Percentiles rank a stretch among this genome's conserved stretches.
These are phyloP conservation scores for Colletotrichum sp. DNA, from an alignment of 2,329 filamentous ascomycete genomes.

Conservation along the genomic window DNA sequence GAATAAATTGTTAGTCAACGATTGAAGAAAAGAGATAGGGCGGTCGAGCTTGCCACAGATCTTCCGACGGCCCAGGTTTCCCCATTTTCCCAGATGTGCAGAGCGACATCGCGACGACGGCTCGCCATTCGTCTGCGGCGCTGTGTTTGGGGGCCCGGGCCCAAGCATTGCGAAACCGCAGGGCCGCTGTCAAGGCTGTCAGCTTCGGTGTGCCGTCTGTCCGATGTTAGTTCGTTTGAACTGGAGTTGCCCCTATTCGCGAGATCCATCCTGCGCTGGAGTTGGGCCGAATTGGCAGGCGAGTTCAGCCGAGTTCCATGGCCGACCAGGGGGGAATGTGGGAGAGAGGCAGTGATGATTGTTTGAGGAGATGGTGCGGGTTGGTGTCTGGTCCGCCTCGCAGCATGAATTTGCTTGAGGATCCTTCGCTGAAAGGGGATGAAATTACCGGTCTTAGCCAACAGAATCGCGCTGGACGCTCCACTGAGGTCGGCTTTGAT, in stretches of 20 bases:
- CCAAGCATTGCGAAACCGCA: slow-evolving; percentile 9
- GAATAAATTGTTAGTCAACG: not conserved
- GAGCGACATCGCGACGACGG: not conserved
- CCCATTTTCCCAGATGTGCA: slow-evolving; percentile 15
- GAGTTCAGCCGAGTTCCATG: not conserved
- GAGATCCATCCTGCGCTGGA: not conserved
- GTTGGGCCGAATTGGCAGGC: not conserved
- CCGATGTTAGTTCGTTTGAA: slow-evolving; percentile 1
- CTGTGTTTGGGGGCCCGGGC: not conserved
- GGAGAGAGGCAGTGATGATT: not conserved
- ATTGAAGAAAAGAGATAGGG: not conserved
- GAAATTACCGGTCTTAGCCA: not conserved
- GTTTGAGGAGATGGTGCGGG: not conserved
- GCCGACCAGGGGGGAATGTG: not conserved
- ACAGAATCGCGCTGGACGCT: not conserved
- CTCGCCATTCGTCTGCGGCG: slow-evolving; percentile 6
- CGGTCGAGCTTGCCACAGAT: not conserved
- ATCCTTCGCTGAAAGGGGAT: not conserved
- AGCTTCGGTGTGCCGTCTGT: not conserved
- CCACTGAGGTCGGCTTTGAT: not conserved
- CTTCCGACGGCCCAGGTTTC: slow-evolving; percentile 22
- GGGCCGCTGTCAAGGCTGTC: not conserved
- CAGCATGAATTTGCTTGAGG: not conserved
- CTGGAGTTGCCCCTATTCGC: not conserved
- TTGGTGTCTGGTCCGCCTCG: not conserved